Percentiles rank a stretch among this genome's conserved stretches.
Conservation (phyloP, 192 early-diverging fungal genomes). For the Phlyctochytrium planicorne region DNA sequence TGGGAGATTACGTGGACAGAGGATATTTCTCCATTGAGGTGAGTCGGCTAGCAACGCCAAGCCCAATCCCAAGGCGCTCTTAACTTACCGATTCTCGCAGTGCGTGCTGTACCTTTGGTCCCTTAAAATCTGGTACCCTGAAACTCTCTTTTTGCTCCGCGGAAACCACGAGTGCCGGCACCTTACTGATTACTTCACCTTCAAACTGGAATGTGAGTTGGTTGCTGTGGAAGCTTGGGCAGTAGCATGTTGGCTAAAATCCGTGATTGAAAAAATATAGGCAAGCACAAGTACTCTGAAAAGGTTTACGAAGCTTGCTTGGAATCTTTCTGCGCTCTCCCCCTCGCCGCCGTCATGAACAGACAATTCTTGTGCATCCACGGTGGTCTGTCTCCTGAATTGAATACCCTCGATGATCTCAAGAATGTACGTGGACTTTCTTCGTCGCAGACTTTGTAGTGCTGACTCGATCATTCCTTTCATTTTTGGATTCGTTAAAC, state of each 20-base stretch:
- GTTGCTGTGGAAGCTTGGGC: not conserved
- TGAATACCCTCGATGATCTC: constrained; percentile 89
- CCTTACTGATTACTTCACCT: constrained; percentile 96
- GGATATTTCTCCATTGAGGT: constrained; percentile 98
- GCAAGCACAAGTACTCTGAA: constrained; percentile 92
- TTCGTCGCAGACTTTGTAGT: constrained; percentile 5
- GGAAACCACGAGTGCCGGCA: constrained; percentile 98
- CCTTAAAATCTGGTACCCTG: constrained; percentile 90
- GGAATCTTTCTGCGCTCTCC: constrained; percentile 87
- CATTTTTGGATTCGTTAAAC: constrained; percentile 5
- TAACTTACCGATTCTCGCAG: constrained; percentile 37
- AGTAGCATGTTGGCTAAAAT: not conserved
- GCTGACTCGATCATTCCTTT: constrained; percentile 8
- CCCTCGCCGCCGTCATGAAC: constrained; percentile 93
- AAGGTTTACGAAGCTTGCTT: constrained; percentile 88
- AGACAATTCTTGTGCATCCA: constrained; percentile 96
- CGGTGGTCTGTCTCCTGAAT: constrained; percentile 90
- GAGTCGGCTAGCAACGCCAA: constrained; percentile 9
- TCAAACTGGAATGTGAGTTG: constrained; percentile 90
- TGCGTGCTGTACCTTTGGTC: constrained; percentile 89
- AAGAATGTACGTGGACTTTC: constrained; percentile 45
- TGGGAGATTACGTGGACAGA: constrained; percentile 96
- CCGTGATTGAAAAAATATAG: constrained; percentile 35
- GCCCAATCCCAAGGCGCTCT: too few species aligned
- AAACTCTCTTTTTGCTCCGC: constrained; percentile 81